phyloP scores from a whole-genome alignment of 148 eudicot species.

The Salicornia ramosissima region DNA sequence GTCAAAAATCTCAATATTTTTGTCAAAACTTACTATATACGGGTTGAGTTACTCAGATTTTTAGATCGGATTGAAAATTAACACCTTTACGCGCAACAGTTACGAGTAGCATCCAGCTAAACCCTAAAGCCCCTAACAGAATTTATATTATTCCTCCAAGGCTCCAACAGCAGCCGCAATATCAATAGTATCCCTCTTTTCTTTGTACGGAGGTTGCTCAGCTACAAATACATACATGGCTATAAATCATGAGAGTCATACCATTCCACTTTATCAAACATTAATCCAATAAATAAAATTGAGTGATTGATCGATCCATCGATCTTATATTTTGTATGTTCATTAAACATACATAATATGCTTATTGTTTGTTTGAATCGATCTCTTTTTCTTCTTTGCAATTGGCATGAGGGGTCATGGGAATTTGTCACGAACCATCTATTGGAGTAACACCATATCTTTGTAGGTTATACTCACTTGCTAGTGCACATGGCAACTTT shows the following conservation, averaged over 20 bases:
- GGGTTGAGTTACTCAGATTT: no score
- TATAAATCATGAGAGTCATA: not conserved
- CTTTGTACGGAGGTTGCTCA: not conserved
- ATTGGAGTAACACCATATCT: not conserved
- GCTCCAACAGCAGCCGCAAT: not conserved
- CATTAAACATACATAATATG: not conserved
- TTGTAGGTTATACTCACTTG: not conserved
- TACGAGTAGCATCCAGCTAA: not conserved
- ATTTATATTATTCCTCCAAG: not conserved
- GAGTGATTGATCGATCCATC: no score
- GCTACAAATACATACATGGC: not conserved
- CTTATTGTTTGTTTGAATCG: not conserved
- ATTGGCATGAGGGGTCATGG: slow-evolving; percentile 9
- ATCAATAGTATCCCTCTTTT: not conserved
- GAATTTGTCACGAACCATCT: not conserved
- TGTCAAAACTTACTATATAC: no score
- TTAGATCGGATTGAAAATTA: no score
- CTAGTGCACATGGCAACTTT: slow-evolving; percentile 13
- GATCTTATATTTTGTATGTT: not conserved
- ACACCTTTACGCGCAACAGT: not conserved
- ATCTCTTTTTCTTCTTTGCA: not conserved
- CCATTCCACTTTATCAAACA: not conserved
- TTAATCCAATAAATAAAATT: no score
- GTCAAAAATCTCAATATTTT: no score
- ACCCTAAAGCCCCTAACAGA: not conserved